Evolutionary conservation across 1,284 basidiomycete species (phyloP), one percentile per base, ranked within the genome.

Genomic region (Acaromyces ingoldii): DNA sequence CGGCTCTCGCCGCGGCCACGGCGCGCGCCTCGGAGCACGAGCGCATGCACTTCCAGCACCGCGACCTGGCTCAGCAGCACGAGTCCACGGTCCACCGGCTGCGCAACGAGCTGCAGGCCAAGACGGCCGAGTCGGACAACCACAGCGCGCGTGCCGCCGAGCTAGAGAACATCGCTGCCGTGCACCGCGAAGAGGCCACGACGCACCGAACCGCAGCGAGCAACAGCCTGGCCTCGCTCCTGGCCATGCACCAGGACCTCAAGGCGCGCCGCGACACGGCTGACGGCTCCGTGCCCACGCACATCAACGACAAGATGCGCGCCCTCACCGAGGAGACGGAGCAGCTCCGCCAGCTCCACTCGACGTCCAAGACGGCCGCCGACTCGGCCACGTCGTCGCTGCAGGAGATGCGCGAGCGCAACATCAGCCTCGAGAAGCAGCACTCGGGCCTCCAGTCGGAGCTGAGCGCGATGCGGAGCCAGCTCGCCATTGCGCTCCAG

Each of bases 21-120:
- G 78, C 81, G 3, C 85, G 91, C n/a, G 82, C 87, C 1, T 82
- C 84, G 17, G 91, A 97, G 75, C 81, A 92, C 34, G 88, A 95
- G 68, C 72, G 79, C 6, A 81, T 88, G 64, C 85, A 89, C 76
- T 31, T 53, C 3, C 64, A 68, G 44, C 69, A 75, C 50, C 65
- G 64, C 34, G 58, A 55, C 31, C 46, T 67, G 57, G 57, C 64
- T 4, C 55, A 63, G 40, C 69, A 73, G 55, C 71, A 72, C 10
- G 62, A 70, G 52, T 73, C 78, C 4, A 88, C 90, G 53, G 74
- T 93, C 41, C 82, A 83, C 6, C 88, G 92, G 48, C 79, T 87
- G 7, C 84, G 84, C 41, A 83, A 83, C 11, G 89, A 92, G 52
- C 78, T 92, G 5, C 89, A 93, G 73, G 77, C 82, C 22, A 64